phyloP scores from a whole-genome alignment of 2,329 filamentous ascomycete species.

The Pyricularia pennisetigena region DNA sequence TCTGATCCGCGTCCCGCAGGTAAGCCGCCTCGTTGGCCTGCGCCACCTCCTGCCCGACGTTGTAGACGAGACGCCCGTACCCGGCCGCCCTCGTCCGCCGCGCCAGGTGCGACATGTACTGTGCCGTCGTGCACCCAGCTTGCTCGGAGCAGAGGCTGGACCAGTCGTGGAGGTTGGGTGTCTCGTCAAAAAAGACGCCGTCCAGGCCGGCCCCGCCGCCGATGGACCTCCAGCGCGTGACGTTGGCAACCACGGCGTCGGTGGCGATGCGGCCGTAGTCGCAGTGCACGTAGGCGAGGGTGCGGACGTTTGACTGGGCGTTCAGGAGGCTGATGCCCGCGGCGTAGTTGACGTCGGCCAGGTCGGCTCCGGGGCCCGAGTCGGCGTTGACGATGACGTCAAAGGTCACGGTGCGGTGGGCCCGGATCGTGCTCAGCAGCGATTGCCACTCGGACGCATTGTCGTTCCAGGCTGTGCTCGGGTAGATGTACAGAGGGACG shows the following conservation, averaged over 20 bases:
- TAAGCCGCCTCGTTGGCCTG: conserved; percentile 2
- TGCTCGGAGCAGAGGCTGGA: background rate
- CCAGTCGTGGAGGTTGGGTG: conserved; percentile 1
- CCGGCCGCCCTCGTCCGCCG: background rate
- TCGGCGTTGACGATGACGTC: conserved; percentile 12
- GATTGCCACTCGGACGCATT: conserved; percentile 11
- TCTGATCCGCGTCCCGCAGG: conserved; percentile 3
- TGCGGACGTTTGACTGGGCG: conserved; percentile 8
- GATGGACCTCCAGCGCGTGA: conserved; percentile 10
- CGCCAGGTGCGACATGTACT: background rate
- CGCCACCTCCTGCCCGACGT: conserved; percentile 2
- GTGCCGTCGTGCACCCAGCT: background rate
- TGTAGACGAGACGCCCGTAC: background rate
- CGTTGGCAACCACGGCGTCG: conserved; percentile 4
- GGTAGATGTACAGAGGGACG: conserved; percentile 14
- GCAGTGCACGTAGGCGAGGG: conserved; percentile 11
- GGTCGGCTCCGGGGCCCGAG: conserved; percentile 8
- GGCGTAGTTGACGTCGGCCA: conserved; percentile 8
- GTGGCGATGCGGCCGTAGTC: conserved; percentile 4
- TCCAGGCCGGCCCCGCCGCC: conserved; percentile 7
- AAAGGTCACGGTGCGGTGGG: conserved; percentile 10
- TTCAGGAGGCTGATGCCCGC: conserved; percentile 6
- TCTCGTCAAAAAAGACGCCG: conserved; percentile 14
- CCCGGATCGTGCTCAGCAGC: conserved; percentile 9
- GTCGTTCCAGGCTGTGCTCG: conserved; percentile 5